A percentile compares a stretch with the other conserved stretches of the same genome.
Evolutionary conservation across 768 basidiomycete species (phyloP).

Genomic region (Candolleomyces efflorescens): DNA sequence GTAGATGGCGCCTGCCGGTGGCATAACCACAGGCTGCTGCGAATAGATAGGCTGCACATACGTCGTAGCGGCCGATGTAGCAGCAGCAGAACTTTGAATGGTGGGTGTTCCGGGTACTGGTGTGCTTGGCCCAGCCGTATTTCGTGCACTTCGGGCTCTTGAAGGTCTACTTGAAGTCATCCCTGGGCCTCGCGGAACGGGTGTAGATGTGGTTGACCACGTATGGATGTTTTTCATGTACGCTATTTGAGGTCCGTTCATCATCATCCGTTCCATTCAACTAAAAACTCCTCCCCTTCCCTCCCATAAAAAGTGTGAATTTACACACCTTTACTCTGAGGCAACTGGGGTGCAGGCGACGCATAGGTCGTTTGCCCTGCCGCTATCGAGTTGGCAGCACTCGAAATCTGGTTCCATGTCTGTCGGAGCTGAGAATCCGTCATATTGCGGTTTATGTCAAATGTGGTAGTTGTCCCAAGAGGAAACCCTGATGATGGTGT

Average conservation of each 20-base stretch:
- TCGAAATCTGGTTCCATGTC: slow-evolving; percentile 51
- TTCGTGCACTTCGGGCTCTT: slow-evolving; percentile 26
- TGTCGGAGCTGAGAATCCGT: slow-evolving; percentile 62
- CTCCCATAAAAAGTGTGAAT: not conserved
- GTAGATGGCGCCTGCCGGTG: not conserved
- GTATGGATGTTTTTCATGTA: slow-evolving; percentile 69
- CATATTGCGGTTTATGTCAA: slow-evolving; percentile 38
- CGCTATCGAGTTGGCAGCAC: slow-evolving; percentile 28
- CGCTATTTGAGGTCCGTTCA: slow-evolving; percentile 4
- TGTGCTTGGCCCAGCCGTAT: slow-evolving; percentile 29
- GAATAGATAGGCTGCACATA: slow-evolving; percentile 31
- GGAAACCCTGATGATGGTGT: slow-evolving; percentile 13
- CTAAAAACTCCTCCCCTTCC: no score
- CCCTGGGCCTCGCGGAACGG: slow-evolving; percentile 38
- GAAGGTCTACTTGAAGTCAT: slow-evolving; percentile 17
- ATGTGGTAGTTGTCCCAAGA: slow-evolving; percentile 22
- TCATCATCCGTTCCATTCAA: not conserved
- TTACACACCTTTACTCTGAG: slow-evolving; percentile 27
- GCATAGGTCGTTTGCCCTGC: slow-evolving; percentile 23
- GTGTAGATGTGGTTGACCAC: slow-evolving; percentile 60
- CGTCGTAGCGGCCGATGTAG: slow-evolving; percentile 23
- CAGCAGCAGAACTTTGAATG: slow-evolving; percentile 24
- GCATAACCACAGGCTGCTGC: not conserved
- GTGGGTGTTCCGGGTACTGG: slow-evolving; percentile 36
- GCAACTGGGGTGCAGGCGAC: slow-evolving; percentile 33